These are phyloP conservation scores for Cryptococcus sp. DNA, from an alignment of 1,284 basidiomycete genomes.

Conservation along the genomic window DNA sequence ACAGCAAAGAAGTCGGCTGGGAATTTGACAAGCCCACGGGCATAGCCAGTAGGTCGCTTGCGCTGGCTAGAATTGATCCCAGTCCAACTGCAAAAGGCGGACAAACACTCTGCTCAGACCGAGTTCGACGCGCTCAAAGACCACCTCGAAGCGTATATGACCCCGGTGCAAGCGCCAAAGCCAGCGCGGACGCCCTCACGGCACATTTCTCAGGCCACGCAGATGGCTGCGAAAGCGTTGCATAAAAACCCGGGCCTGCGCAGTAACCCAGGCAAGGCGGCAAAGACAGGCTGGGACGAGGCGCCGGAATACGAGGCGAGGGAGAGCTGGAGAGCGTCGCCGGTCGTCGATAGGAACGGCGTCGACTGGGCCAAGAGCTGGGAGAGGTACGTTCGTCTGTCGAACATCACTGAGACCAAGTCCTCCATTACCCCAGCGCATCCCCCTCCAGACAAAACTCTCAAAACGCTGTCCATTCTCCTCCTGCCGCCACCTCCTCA, in stretches of 20 bases:
- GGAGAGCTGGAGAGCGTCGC: slow-evolving; percentile 33
- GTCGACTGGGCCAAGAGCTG: slow-evolving; percentile 84
- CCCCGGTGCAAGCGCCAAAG: slow-evolving; percentile 20
- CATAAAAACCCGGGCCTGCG: slow-evolving; percentile 8
- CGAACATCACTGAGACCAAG: no score
- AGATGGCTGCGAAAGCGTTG: slow-evolving; percentile 46
- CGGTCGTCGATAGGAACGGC: slow-evolving; percentile 24
- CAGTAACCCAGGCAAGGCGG: slow-evolving; percentile 1
- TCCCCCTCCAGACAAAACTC: slow-evolving; percentile 87
- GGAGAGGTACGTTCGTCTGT: no score
- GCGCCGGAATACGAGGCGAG: slow-evolving; percentile 41
- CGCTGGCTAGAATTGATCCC: slow-evolving; percentile 19
- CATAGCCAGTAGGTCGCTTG: slow-evolving; percentile 78
- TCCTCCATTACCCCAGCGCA: slow-evolving; percentile 79
- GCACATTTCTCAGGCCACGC: slow-evolving; percentile 48
- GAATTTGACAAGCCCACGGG: slow-evolving; percentile 96
- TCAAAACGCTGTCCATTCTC: slow-evolving; percentile 83
- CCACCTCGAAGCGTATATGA: slow-evolving; percentile 82
- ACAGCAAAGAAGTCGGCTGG: slow-evolving; percentile 84
- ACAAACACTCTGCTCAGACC: slow-evolving; percentile 73
- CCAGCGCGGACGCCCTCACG: slow-evolving; percentile 32
- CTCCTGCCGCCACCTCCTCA: slow-evolving; percentile 89
- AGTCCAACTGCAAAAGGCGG: slow-evolving; percentile 86
- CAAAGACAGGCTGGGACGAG: slow-evolving; percentile 43
- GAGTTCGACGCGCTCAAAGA: slow-evolving; percentile 92